Conservation (phyloP, 2,329 filamentous ascomycete species). For the Remersonia thermophila region DNA sequence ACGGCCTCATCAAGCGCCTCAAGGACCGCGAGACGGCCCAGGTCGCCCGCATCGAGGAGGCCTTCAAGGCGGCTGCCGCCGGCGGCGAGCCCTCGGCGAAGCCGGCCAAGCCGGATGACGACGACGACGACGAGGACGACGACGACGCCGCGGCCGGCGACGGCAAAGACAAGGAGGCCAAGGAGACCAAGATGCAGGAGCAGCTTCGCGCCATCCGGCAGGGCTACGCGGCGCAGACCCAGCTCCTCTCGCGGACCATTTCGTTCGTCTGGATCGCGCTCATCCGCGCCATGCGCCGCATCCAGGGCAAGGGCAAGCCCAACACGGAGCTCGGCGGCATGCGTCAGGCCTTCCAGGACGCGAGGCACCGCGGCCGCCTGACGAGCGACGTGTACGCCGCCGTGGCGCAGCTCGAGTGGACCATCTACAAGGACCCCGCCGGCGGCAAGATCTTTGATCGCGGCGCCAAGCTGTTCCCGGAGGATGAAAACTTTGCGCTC, state of each 20-base stretch:
- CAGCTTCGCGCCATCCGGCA: conserved; percentile 51
- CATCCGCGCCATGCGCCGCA: conserved; percentile 84
- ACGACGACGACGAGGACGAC: conserved; percentile 22
- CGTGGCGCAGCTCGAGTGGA: conserved; percentile 83
- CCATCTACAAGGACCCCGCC: conserved; percentile 88
- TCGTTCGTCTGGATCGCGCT: conserved; percentile 92
- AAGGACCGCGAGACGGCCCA: conserved; percentile 51
- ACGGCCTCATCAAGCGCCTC: conserved; percentile 65
- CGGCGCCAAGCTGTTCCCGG: conserved; percentile 83
- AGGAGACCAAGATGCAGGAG: conserved; percentile 49
- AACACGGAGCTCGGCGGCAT: conserved; percentile 52
- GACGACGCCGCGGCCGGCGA: conserved; percentile 42
- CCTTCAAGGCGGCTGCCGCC: conserved; percentile 23
- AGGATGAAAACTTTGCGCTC: conserved; percentile 84
- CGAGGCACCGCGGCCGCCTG: conserved; percentile 72
- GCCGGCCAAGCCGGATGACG: conserved; percentile 1
- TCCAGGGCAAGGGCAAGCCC: conserved; percentile 69
- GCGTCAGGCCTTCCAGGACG: conserved; percentile 79
- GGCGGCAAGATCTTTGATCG: conserved; percentile 94
- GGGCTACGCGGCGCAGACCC: conserved; percentile 59
- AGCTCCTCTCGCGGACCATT: conserved; percentile 69
- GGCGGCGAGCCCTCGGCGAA: background rate
- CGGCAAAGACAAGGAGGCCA: conserved; percentile 26
- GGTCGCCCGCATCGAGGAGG: conserved; percentile 44
- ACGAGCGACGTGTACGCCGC: conserved; percentile 93